phyloP scores from a whole-genome alignment of 2,329 filamentous ascomycete species.

The Xylaria arbuscula region DNA sequence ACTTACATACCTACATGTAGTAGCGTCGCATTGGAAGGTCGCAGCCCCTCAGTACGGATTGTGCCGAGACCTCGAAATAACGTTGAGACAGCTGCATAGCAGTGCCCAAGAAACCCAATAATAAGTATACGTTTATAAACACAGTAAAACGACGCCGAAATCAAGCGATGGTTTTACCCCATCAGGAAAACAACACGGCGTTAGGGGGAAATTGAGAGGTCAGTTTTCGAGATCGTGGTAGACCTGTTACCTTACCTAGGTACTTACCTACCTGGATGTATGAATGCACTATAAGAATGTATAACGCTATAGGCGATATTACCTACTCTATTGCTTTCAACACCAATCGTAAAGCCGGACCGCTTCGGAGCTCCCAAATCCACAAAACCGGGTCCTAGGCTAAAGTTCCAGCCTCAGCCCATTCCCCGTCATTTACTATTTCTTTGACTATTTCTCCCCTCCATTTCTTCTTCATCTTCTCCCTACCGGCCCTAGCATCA shows the following conservation, averaged over 20 bases:
- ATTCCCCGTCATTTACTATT: slow-evolving; percentile 23
- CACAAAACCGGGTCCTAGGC: slow-evolving; percentile 38
- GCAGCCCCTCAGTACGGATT: neutral
- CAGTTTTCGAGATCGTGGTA: no score
- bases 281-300: neutral
- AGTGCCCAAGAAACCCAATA: no score
- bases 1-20: neutral
- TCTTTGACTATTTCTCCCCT: slow-evolving; percentile 28
- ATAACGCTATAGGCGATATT: neutral
- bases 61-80: neutral
- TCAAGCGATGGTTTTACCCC: no score
- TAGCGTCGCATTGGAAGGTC: neutral
- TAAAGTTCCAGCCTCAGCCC: slow-evolving; percentile 25
- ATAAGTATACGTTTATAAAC: no score
- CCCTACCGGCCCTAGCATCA: slow-evolving; percentile 13
- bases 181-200: neutral
- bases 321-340: slow-evolving; percentile 2
- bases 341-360: slow-evolving; percentile 15
- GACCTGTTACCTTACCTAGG: no score
- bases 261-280: no score
- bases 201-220: no score
- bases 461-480: neutral
- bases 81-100: neutral
- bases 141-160: no score
- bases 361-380: slow-evolving; percentile 32